A percentile compares a stretch with the other conserved stretches of the same genome.
Evolutionary conservation across 2,329 filamentous ascomycete species (phyloP).

Genomic region (Blastomyces emzantsi): DNA sequence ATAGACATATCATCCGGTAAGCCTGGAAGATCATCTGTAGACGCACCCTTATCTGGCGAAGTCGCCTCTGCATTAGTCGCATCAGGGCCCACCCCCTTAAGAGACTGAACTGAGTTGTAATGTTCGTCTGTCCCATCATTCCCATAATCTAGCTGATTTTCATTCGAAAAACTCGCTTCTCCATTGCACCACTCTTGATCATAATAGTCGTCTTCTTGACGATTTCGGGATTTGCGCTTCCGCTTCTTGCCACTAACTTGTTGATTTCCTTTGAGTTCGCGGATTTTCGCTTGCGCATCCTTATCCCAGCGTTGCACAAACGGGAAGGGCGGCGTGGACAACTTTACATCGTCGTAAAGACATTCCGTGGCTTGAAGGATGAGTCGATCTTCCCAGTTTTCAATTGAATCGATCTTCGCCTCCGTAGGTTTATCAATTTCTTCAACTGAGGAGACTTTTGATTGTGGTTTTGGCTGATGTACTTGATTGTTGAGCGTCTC

Average conservation of each 20-base stretch:
- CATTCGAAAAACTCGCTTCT: slow-evolving; percentile 8
- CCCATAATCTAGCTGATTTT: slow-evolving; percentile 20
- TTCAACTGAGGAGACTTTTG: slow-evolving; percentile 22
- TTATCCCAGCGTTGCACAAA: slow-evolving; percentile 85
- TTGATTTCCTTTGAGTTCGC: slow-evolving; percentile 27
- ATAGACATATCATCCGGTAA: slow-evolving; percentile 53
- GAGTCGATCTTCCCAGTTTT: slow-evolving; percentile 67
- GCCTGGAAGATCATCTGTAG: slow-evolving; percentile 41
- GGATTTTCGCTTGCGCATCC: slow-evolving; percentile 50
- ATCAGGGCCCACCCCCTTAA: background rate
- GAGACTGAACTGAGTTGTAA: slow-evolving; percentile 13
- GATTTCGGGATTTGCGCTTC: slow-evolving; percentile 40
- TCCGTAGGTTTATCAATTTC: slow-evolving; percentile 21
- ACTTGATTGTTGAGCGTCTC: slow-evolving; percentile 50
- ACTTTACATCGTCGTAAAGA: slow-evolving; percentile 55
- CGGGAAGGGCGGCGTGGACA: slow-evolving; percentile 76
- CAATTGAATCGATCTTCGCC: slow-evolving; percentile 40
- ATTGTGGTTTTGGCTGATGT: slow-evolving; percentile 28
- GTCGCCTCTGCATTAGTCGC: background rate
- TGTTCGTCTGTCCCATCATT: slow-evolving; percentile 14
- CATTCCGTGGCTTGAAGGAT: slow-evolving; percentile 76
- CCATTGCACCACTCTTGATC: slow-evolving; percentile 18
- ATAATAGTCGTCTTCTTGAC: slow-evolving; percentile 34
- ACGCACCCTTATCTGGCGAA: background rate
- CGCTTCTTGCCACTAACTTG: slow-evolving; percentile 33